A percentile compares a stretch with the other conserved stretches of the same genome.
phyloP scores from a whole-genome alignment of 1,284 basidiomycete genomes.

The Golubevia sp. region DNA sequence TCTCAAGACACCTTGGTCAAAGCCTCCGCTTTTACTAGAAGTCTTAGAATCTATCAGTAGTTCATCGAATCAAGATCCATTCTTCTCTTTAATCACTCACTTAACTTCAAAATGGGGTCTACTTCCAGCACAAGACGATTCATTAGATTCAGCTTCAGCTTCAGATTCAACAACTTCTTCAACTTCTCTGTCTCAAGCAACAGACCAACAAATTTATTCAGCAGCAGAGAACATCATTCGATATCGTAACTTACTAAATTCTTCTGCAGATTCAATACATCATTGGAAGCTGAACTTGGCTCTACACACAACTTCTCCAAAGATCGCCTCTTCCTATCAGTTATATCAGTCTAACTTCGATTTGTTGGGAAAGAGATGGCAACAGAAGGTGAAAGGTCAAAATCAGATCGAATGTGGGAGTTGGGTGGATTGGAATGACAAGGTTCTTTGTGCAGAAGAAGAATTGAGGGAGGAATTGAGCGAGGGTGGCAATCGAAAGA shows the following conservation, averaged over 20 bases:
- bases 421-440: constrained; percentile 29
- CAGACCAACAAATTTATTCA: constrained; percentile 8
- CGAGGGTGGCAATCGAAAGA: neutral
- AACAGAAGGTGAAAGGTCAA: constrained; percentile 9
- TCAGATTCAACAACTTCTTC: constrained; percentile 1
- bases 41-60: neutral
- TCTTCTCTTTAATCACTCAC: constrained; percentile 28
- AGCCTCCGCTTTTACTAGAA: too few relatives aligned
- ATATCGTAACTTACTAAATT: constrained; percentile 4
- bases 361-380: constrained; percentile 11
- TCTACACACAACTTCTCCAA: constrained; percentile 32
- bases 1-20: too few relatives aligned
- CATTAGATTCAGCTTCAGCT: neutral
- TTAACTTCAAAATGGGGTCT: constrained; percentile 15
- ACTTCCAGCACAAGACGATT: constrained; percentile 63
- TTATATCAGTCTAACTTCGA: constrained; percentile 22
- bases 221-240: constrained; percentile 2
- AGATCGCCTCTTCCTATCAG: constrained; percentile 47
- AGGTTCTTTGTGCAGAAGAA: constrained; percentile 27
- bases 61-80: constrained; percentile 23
- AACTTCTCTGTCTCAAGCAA: constrained; percentile 7
- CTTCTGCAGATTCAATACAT: constrained; percentile 9
- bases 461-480: constrained; percentile 19
- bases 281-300: constrained; percentile 38
- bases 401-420: constrained; percentile 33